Base-by-base conservation (phyloP, 2,329 filamentous ascomycete genomes). In the Trichophyton verrucosum region DNA sequence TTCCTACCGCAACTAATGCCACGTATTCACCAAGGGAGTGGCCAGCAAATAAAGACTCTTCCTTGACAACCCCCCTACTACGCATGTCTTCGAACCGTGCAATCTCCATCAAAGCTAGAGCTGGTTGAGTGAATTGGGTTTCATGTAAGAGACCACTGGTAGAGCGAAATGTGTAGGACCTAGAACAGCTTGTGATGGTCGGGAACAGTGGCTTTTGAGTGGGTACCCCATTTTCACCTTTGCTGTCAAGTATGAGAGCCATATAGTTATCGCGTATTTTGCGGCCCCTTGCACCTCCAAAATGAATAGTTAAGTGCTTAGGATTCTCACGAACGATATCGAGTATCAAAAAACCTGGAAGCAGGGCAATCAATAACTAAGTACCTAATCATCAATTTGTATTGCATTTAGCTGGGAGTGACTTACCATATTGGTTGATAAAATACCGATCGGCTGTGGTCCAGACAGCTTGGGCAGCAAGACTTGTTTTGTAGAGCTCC, bases 151-250 rank as follows among this genome's bases (percentile, higher is more conserved):
- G 83, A 70, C 94, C 94, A 2, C 89, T 94, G 1, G 94, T 94
- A 11, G 94, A 99, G 62, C 89, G 85, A 81, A 97, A 99, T 1
- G 94, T 99, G 81, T 99, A 99, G 0, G 89, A 97, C 4, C 88
- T 89, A 1, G 92, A 97, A 72, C 82, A 86, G 77, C 97, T 92
- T 69, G 87, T 84, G 69, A 99, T 91, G 70, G 95, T 91, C 80
- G 99, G 97, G 83, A 99, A 99, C 72, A 99, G 99, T 78, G 92
- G 95, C 81, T 99, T 94, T 0, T 94, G 96, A 77, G 96, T 97
- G 79, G 96, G 91, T 38, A 84, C 84, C 27, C 94, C 94, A 73
- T 99, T 94, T 1, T 89, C 79, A 62, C 87, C 87, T 59, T 99
- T 91, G n/a, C 92, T 95, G 80, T 99, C 94, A 76, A 97, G 99